Conservation (phyloP, 1,284 basidiomycete species). For the Takashimella tepidaria region DNA sequence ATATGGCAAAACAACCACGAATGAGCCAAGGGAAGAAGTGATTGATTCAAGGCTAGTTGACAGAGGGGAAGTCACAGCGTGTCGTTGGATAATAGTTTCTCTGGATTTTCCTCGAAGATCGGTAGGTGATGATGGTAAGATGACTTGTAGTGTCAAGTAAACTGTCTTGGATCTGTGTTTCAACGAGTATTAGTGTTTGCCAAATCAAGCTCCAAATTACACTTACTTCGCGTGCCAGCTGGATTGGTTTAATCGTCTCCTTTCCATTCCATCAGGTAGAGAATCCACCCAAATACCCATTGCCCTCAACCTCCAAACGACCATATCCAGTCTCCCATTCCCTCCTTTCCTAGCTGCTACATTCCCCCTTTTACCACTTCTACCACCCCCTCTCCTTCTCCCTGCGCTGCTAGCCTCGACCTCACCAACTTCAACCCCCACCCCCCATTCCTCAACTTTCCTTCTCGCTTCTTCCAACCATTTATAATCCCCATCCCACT, state of each 20-base stretch:
- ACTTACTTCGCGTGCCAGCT: conserved; percentile 72
- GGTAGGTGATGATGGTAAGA: conserved; percentile 55
- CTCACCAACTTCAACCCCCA: conserved; percentile 54
- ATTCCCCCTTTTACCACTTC: conserved; percentile 12
- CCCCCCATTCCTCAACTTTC: conserved; percentile 64
- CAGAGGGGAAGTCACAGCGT: conserved; percentile 8
- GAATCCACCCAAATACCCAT: conserved; percentile 63
- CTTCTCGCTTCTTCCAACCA: conserved; percentile 75
- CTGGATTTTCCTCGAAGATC: too few relatives aligned
- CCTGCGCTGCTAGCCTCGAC: conserved; percentile 29
- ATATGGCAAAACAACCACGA: background rate
- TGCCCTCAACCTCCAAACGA: conserved; percentile 60
- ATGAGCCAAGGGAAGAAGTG: background rate
- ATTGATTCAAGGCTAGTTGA: conserved; percentile 45
- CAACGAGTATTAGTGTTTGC: background rate
- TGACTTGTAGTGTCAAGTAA: conserved; percentile 67
- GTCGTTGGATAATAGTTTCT: background rate
- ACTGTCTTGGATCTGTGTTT: conserved; percentile 48
- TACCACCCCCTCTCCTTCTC: conserved; percentile 38
- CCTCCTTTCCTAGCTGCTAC: conserved; percentile 8
- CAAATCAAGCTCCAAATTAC: too few relatives aligned
- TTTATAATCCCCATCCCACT: conserved; percentile 77
- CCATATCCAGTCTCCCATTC: conserved; percentile 54
- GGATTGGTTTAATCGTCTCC: conserved; percentile 67
- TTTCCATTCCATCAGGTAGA: conserved; percentile 76